Evolutionary conservation across 2,329 filamentous ascomycete species (phyloP).

Genomic region (Stemphylium lycopersici): DNA sequence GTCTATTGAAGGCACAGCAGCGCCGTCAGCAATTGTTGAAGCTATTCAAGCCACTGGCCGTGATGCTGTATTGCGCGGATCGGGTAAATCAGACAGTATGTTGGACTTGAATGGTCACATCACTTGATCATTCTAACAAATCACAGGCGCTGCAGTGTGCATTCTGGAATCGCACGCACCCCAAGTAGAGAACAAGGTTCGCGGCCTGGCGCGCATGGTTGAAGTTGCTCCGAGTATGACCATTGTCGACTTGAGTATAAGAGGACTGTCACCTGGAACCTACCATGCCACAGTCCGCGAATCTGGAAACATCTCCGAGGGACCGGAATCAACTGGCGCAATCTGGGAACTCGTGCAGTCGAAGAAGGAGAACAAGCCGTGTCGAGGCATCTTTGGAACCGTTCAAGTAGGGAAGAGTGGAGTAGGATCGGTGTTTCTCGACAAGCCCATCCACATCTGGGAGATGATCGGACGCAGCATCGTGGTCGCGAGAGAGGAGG

Average conservation of each 20-base stretch:
- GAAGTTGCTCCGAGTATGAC: constrained; percentile 81
- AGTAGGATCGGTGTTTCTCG: constrained; percentile 78
- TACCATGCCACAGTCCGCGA: constrained; percentile 87
- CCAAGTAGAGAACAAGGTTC: constrained; percentile 69
- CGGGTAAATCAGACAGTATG: constrained; percentile 82
- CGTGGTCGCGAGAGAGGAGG: constrained; percentile 75
- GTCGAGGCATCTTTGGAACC: constrained; percentile 72
- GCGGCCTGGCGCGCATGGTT: constrained; percentile 90
- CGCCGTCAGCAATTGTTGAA: constrained; percentile 86
- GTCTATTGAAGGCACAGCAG: constrained; percentile 84
- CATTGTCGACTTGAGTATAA: constrained; percentile 84
- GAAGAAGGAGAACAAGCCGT: constrained; percentile 53
- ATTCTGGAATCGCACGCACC: constrained; percentile 86
- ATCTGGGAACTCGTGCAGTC: constrained; percentile 71
- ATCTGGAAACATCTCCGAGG: constrained; percentile 83
- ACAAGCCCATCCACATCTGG: constrained; percentile 86
- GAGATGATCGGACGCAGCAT: constrained; percentile 94
- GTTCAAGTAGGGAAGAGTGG: constrained; percentile 78
- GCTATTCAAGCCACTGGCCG: constrained; percentile 89
- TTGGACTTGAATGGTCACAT: constrained; percentile 28
- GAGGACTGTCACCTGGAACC: constrained; percentile 77
- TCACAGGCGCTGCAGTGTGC: constrained; percentile 79
- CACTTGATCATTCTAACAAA: constrained; percentile 3
- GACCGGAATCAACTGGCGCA: constrained; percentile 80
- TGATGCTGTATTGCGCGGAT: constrained; percentile 92